phyloP scores from a whole-genome alignment of 1,284 basidiomycete genomes.

The Ceratorhiza oryzae-sativae region DNA sequence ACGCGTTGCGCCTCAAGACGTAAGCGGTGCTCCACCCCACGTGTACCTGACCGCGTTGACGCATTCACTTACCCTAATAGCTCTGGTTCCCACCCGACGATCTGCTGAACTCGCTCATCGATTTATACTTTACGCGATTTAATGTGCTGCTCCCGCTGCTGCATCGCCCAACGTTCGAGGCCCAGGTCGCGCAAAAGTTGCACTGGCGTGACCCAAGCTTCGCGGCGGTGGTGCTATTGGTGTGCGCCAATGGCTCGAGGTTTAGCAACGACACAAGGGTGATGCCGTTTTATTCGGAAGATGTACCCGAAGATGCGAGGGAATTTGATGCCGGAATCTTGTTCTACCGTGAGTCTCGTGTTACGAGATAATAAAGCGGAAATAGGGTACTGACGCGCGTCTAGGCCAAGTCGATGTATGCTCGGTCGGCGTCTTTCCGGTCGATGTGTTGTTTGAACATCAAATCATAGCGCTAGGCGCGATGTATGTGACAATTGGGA shows the following conservation, averaged over 20 bases:
- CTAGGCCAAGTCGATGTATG: slow-evolving; percentile 35
- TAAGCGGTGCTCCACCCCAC: neutral
- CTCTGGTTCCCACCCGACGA: slow-evolving; percentile 43
- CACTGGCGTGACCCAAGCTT: slow-evolving; percentile 52
- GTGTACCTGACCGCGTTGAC: too few species aligned
- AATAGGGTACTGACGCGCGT: neutral
- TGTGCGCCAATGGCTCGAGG: slow-evolving; percentile 55
- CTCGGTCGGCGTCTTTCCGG: slow-evolving; percentile 29
- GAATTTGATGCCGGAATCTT: slow-evolving; percentile 32
- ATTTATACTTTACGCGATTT: slow-evolving; percentile 53
- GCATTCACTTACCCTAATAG: slow-evolving; percentile 10
- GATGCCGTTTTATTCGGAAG: slow-evolving; percentile 26
- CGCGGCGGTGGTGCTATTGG: slow-evolving; percentile 52
- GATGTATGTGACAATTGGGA: slow-evolving; percentile 37
- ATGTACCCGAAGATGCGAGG: slow-evolving; percentile 8
- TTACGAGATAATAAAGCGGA: neutral
- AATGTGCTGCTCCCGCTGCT: slow-evolving; percentile 52
- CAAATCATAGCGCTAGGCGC: slow-evolving; percentile 31
- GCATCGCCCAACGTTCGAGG: slow-evolving; percentile 53
- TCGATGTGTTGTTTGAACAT: slow-evolving; percentile 32
- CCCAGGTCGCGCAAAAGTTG: slow-evolving; percentile 49
- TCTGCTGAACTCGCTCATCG: slow-evolving; percentile 51
- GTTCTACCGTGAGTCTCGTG: slow-evolving; percentile 31
- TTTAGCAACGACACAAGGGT: slow-evolving; percentile 53
- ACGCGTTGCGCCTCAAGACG: slow-evolving; percentile 29